Base-by-base conservation (phyloP, 768 basidiomycete species). In the Hydnomerulius pinastri region DNA sequence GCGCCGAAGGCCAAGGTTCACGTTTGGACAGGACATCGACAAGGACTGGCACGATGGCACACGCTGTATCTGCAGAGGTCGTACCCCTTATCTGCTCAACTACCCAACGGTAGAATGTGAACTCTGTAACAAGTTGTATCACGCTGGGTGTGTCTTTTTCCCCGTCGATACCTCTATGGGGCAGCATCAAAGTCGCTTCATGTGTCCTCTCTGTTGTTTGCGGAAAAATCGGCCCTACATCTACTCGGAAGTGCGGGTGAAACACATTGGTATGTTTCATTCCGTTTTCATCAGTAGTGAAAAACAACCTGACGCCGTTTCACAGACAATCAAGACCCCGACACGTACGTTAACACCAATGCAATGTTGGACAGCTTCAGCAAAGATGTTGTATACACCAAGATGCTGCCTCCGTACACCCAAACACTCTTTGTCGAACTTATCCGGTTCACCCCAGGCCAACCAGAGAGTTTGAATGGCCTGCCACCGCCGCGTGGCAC, bases 1-100 rank as follows among this genome's bases (percentile, higher is more conserved):
- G 80, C 76, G 88, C 70, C 70, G 75, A 44, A 68, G 75, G 57
- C 79, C 84, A 35, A 71, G 77, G 51, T 87, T 92, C 56, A 78
- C 75, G 6, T 90, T 92, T 59, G 86, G 87, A 13, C 87, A 87
- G 61, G 90, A 92, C 59, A 66, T 83, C 32, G 88, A 91, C 62
- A 67, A 74, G 24, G 86, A 90, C 59, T 89, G 86, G 81, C 55
- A 68, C 6, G 90, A 92, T 60, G 80, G 81, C 27, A 90, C 89
- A 23, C 80, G 89, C 23, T 92, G 90, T 68, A 86, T 92, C 51
- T 92, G 90, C 65, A 74, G 90, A 42, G 89, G 87, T 13, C 77
- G 81, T 25, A 86, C 81, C 3, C 60, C 69, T 7, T 86, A 83
- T 65, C 67, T 86, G 24, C 69, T 83, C 46, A 72, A 77, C 53